A percentile compares a stretch with the other conserved stretches of the same genome.
Conservation (phyloP, 208 protist genomes). For the Novymonas esmeraldas region DNA sequence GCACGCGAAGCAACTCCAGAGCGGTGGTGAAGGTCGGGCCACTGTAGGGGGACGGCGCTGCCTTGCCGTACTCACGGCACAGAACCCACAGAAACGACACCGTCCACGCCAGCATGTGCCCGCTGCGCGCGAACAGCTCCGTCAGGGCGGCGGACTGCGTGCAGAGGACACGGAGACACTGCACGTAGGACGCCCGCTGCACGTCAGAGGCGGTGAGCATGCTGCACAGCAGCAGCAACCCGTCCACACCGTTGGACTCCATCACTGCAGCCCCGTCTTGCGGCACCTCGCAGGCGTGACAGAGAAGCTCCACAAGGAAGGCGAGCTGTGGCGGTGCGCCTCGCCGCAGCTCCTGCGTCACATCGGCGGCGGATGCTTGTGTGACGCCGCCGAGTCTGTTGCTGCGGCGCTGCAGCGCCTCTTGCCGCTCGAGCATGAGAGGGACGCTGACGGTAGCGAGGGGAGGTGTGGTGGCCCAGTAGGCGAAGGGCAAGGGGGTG, state of each 20-base stretch:
- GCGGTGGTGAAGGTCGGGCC: constrained; percentile 61
- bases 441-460: constrained; percentile 66
- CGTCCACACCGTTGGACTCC: constrained; percentile 50
- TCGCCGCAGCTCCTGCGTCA: constrained; percentile 50
- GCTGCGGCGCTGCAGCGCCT: constrained; percentile 39
- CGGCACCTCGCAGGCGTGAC: constrained; percentile 64
- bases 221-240: constrained; percentile 63
- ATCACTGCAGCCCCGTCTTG: constrained; percentile 74
- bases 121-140: constrained; percentile 44
- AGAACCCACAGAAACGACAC: constrained; percentile 66
- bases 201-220: constrained; percentile 63
- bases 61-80: constrained; percentile 58
- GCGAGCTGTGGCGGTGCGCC: constrained; percentile 65
- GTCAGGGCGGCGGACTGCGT: constrained; percentile 55
- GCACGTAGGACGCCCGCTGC: constrained; percentile 51
- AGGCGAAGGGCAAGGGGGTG: constrained; percentile 61
- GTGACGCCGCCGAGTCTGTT: constrained; percentile 32
- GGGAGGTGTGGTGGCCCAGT: constrained; percentile 65
- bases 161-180: constrained; percentile 48
- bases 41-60: constrained; percentile 45
- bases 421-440: constrained; percentile 82
- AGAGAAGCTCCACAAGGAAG: constrained; percentile 61
- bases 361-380: constrained; percentile 49
- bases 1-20: constrained; percentile 38
- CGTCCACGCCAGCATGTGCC: constrained; percentile 63